Evolutionary conservation across 305 asterid genomes (phyloP).

Genomic region (Nicotiana rustica): DNA sequence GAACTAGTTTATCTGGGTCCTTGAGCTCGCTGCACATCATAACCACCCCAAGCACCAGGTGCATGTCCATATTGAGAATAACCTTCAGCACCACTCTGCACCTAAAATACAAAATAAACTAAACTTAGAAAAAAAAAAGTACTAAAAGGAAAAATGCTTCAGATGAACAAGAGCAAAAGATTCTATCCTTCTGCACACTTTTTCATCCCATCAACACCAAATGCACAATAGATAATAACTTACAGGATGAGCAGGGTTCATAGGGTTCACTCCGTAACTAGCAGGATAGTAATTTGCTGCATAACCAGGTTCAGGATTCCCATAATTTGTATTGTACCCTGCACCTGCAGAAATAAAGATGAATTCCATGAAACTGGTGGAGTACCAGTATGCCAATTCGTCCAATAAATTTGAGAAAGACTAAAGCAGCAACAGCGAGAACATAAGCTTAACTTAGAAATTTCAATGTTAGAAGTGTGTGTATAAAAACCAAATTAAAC

Average conservation of each 20-base stretch:
- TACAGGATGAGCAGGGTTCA: constrained; percentile 70
- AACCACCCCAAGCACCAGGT: constrained; percentile 78
- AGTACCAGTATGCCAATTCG: constrained; percentile 8
- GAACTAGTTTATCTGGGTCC: constrained; percentile 69
- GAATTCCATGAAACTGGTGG: constrained; percentile 22
- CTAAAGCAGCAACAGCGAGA: neutral
- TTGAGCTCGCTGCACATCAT: constrained; percentile 70
- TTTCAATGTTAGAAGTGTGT: neutral
- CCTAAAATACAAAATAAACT: constrained; percentile 52
- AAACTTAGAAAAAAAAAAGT: neutral
- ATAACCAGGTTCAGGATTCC: constrained; percentile 63
- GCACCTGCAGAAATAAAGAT: constrained; percentile 52
- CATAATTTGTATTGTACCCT: constrained; percentile 66
- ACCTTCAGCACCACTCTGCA: constrained; percentile 72
- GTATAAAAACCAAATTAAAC: neutral
- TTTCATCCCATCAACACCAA: constrained; percentile 6
- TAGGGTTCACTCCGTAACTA: constrained; percentile 69
- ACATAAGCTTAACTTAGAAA: too few relatives aligned
- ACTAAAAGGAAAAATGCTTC: neutral
- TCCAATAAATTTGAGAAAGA: constrained; percentile 26
- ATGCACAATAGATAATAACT: constrained; percentile 40
- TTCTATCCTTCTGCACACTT: constrained; percentile 9
- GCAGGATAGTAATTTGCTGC: constrained; percentile 67
- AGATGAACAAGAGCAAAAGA: constrained; percentile 13
- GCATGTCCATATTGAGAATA: constrained; percentile 84